Evolutionary conservation across 495 filamentous ascomycete species (phyloP).

Genomic region (Halenospora varia): DNA sequence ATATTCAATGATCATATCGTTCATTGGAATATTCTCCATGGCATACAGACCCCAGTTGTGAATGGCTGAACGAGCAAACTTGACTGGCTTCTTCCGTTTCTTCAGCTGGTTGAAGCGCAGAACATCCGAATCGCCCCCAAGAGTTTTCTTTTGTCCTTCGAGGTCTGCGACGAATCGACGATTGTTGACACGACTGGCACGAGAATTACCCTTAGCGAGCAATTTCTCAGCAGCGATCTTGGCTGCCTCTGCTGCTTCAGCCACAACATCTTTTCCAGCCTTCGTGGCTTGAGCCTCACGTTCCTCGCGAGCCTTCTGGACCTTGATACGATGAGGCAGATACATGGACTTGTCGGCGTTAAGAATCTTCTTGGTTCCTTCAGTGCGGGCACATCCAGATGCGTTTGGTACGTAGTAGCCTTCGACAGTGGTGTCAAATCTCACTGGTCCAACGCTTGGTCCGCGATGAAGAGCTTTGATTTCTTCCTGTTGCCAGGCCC

Average conservation of each 20-base stretch:
- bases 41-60: slow-evolving; percentile 99
- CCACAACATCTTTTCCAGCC: slow-evolving; percentile 59
- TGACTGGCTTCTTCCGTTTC: slow-evolving; percentile 98
- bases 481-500: slow-evolving; percentile 88
- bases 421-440: slow-evolving; percentile 49
- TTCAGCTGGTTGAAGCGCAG: slow-evolving; percentile 98
- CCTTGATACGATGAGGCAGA: slow-evolving; percentile 92
- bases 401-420: slow-evolving; percentile 89
- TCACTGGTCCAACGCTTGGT: slow-evolving; percentile 16
- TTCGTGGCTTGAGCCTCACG: slow-evolving; percentile 75
- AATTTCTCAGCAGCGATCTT: slow-evolving; percentile 75
- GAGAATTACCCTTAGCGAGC: slow-evolving; percentile 71
- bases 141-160: slow-evolving; percentile 84
- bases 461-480: slow-evolving; percentile 74
- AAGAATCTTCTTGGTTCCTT: slow-evolving; percentile 89
- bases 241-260: slow-evolving; percentile 63
- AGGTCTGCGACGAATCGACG: slow-evolving; percentile 91
- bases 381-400: slow-evolving; percentile 83
- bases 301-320: slow-evolving; percentile 84
- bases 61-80: slow-evolving; percentile 95
- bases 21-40: slow-evolving; percentile 92
- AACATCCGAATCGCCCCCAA: slow-evolving; percentile 80
- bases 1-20: slow-evolving; percentile 99
- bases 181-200: slow-evolving; percentile 91
- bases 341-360: slow-evolving; percentile 98